A percentile compares a stretch with the other conserved stretches of the same genome.
phyloP scores from a whole-genome alignment of 2,329 filamentous ascomycete genomes.

The Orbilia brochopaga region DNA sequence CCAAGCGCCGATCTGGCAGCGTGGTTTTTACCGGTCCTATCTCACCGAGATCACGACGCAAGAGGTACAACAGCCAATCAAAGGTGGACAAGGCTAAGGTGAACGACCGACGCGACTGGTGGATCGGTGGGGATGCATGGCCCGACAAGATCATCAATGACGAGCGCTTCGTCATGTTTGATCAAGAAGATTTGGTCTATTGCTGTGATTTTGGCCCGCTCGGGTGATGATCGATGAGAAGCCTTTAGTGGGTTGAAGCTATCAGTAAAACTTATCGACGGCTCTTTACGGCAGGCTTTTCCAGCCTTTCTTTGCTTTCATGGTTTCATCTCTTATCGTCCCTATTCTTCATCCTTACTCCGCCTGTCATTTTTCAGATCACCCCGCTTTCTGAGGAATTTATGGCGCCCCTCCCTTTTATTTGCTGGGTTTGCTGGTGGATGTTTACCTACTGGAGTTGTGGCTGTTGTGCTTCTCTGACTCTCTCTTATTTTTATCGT shows the following conservation, averaged over 20 bases:
- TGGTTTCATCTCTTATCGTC: too few relatives aligned
- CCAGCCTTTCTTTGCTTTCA: too few relatives aligned
- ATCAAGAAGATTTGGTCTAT: slow-evolving; percentile 46
- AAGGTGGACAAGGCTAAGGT: slow-evolving; percentile 25
- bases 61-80: slow-evolving; percentile 3
- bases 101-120: slow-evolving; percentile 32
- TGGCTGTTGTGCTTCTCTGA: too few relatives aligned
- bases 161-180: slow-evolving; percentile 44
- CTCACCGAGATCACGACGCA: slow-evolving; percentile 13
- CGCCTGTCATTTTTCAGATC: too few relatives aligned
- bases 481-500: too few relatives aligned
- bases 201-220: slow-evolving; percentile 49
- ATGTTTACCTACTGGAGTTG: too few relatives aligned
- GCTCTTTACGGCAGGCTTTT: too few relatives aligned
- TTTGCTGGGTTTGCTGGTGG: too few relatives aligned
- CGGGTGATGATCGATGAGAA: slow-evolving; percentile 32
- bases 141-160: slow-evolving; percentile 42
- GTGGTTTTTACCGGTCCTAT: slow-evolving; percentile 32
- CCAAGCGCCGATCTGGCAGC: slow-evolving; percentile 17
- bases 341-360: too few relatives aligned
- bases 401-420: too few relatives aligned
- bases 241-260: too few relatives aligned
- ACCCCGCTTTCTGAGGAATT: too few relatives aligned
- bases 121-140: slow-evolving; percentile 36
- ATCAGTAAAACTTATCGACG: background rate